These are phyloP conservation scores for Pichia sp. DNA, from an alignment of 1,139 yeast species.

Conservation along the genomic window DNA sequence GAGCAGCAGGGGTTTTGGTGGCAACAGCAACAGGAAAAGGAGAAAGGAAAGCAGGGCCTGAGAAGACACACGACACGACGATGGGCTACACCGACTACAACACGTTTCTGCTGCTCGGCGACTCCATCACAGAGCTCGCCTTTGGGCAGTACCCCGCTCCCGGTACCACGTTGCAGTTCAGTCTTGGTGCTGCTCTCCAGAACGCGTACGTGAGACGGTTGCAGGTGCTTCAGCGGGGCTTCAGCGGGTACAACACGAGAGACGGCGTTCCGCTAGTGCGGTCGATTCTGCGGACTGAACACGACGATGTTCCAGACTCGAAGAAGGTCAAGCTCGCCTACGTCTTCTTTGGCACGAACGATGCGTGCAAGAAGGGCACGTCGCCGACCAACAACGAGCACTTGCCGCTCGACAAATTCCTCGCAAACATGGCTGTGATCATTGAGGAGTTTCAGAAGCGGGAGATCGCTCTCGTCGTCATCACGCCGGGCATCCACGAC, in stretches of 20 bases:
- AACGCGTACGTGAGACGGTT: conserved; percentile 48
- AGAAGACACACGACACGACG: background rate
- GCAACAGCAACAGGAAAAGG: too few relatives aligned
- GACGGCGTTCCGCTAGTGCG: conserved; percentile 49
- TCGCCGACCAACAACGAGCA: conserved; percentile 43
- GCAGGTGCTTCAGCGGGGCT: conserved; percentile 60
- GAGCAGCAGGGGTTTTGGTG: too few relatives aligned
- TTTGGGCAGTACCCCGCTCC: conserved; percentile 33
- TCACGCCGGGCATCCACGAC: conserved; percentile 66
- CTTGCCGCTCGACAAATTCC: conserved; percentile 49
- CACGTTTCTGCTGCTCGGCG: conserved; percentile 62
- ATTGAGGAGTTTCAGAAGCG: conserved; percentile 38
- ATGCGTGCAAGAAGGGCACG: conserved; percentile 39
- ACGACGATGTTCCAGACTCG: conserved; percentile 33
- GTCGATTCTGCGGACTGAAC: conserved; percentile 44
- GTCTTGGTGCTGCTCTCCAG: conserved; percentile 50
- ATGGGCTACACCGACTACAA: conserved; percentile 24
- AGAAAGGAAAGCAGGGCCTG: too few relatives aligned
- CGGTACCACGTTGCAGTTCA: conserved; percentile 34
- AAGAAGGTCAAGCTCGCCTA: conserved; percentile 36
- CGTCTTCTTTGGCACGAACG: conserved; percentile 78
- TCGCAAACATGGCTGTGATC: conserved; percentile 43
- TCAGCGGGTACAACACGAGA: conserved; percentile 55
- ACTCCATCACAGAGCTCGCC: conserved; percentile 60
- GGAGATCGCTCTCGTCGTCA: conserved; percentile 46